phyloP scores from a whole-genome alignment of 345 rosid genomes.

The Durio zibethinus region DNA sequence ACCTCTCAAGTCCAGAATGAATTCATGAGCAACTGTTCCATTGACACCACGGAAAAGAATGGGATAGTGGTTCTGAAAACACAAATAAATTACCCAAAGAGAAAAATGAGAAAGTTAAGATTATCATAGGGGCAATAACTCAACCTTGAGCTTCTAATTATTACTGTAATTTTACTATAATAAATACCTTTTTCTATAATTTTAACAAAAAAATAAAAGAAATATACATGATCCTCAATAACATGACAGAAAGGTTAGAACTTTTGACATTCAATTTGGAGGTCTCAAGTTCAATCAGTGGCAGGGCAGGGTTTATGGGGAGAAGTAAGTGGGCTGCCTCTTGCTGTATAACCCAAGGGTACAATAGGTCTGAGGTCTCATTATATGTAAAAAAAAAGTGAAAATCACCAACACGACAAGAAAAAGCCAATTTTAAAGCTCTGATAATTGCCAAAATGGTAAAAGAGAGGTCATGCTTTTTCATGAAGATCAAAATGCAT shows the following conservation, averaged over 20 bases:
- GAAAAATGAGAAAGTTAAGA: not conserved
- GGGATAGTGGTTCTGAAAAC: constrained; percentile 68
- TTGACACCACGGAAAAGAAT: constrained; percentile 92
- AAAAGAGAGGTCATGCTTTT: not conserved
- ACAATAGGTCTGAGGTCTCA: not conserved
- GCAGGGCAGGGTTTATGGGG: not conserved
- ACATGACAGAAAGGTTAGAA: not conserved
- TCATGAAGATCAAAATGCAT: not conserved
- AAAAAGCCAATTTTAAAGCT: not conserved
- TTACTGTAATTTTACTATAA: not conserved
- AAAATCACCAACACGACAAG: not conserved
- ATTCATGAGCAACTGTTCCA: constrained; percentile 95
- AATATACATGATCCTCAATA: not conserved
- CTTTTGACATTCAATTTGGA: not conserved
- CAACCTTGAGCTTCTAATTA: not conserved
- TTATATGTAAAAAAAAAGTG: not conserved
- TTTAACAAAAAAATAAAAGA: not conserved
- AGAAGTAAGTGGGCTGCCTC: not conserved
- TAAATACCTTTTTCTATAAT: not conserved
- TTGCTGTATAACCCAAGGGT: not conserved
- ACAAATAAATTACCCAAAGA: constrained; percentile 2
- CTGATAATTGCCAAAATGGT: too few species aligned
- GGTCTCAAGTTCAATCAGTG: not conserved
- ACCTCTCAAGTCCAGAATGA: constrained; percentile 86
- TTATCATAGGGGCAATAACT: not conserved